Base-by-base conservation (phyloP, 768 basidiomycete species). In the Suillus subaureus region DNA sequence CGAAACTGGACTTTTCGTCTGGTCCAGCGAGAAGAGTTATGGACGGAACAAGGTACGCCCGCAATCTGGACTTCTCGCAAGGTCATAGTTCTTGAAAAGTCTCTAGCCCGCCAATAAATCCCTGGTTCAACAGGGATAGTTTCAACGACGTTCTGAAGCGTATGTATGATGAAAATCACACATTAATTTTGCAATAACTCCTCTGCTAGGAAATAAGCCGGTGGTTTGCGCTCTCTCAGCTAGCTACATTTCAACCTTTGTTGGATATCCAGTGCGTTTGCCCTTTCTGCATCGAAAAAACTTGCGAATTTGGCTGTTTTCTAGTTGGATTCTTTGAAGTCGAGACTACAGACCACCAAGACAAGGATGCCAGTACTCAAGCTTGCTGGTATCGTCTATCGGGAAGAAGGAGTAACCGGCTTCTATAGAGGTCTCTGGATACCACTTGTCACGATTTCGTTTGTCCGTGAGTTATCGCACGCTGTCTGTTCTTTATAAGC, bases 321-420 rank as follows among this genome's bases (percentile, higher is more conserved):
- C 62, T 72, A 96, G 89, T 81, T 98, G 81, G 97, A 99, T 77
- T 94, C 92, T 63, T 85, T 99, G 79, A 99, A 99, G 80, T 96
- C 94, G 67, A 84, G 95, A 73, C 80, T 97, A 61, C 95, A 97
- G 79, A 94, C 93, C 52, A 90, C 88, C 61, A 89, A 91, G 75
- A 88, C 84, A 61, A 86, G 83, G 62, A 85, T 92, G 69, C 87
- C 92, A 9, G 88, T 97, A 62, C 87, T 88, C 33, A 84, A 82
- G 72, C 85, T 93, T 68, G 88, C 93, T 64, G 79, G 82, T 33
- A 79, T 89, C 69, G 89, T 95, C 33, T 93, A 92, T 77, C 85
- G 85, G 37, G 93, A 95, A 72, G 91, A 95, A 79, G 90, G 94
- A n/a, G 78, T 94, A 40, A 84, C 85, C 69, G 96, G 97, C 62